These are phyloP conservation scores for Royoungia palumana DNA, from an alignment of 768 basidiomycete species.

Conservation along the genomic window DNA sequence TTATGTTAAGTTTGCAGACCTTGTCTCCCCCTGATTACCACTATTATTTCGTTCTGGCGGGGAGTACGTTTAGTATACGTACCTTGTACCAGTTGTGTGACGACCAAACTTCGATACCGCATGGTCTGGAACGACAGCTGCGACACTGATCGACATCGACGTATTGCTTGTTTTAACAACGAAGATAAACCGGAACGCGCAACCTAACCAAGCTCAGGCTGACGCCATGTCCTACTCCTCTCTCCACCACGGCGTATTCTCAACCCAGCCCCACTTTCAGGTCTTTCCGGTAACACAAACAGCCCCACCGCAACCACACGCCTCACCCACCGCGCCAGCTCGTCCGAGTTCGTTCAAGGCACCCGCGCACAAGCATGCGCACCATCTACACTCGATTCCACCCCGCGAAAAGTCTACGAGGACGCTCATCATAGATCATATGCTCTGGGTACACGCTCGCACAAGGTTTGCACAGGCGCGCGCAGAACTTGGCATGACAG, in stretches of 20 bases:
- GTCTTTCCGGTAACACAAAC: slow-evolving; percentile 16
- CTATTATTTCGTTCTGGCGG: too few species aligned
- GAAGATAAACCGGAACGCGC: slow-evolving; percentile 23
- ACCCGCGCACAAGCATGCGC: slow-evolving; percentile 84
- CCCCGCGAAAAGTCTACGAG: slow-evolving; percentile 87
- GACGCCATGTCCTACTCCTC: slow-evolving; percentile 31
- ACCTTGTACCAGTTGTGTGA: too few species aligned
- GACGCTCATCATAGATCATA: slow-evolving; percentile 83
- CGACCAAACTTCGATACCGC: too few species aligned
- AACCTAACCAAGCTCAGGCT: not conserved
- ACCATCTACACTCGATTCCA: slow-evolving; percentile 83
- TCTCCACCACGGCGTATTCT: slow-evolving; percentile 13
- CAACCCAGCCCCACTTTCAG: slow-evolving; percentile 17
- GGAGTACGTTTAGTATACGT: too few species aligned
- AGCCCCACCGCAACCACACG: slow-evolving; percentile 5
- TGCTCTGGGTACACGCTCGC: slow-evolving; percentile 79
- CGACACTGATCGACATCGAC: too few species aligned
- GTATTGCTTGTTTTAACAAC: not conserved
- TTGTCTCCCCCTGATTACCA: not conserved
- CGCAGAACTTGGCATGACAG: slow-evolving; percentile 83
- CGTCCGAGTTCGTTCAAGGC: slow-evolving; percentile 47
- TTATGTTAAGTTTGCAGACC: slow-evolving; percentile 37
- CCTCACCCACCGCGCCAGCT: slow-evolving; percentile 14
- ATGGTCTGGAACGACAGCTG: too few species aligned
- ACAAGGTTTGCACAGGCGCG: slow-evolving; percentile 82